phyloP scores from a whole-genome alignment of 2,329 filamentous ascomycete species.

The Sclerotinia trifoliorum region DNA sequence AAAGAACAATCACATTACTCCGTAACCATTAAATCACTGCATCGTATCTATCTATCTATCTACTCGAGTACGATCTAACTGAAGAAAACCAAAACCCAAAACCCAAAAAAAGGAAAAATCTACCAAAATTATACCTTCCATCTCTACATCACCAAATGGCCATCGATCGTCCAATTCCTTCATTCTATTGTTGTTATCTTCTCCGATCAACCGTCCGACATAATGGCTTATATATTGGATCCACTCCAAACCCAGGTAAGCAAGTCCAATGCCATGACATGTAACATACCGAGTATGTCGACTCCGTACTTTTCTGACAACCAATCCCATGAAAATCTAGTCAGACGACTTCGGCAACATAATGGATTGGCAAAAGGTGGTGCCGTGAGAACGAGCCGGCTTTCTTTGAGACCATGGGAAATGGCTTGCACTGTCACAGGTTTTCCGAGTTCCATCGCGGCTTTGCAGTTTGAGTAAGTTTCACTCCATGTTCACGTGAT shows the following conservation, averaged over 20 bases:
- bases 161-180: slow-evolving; percentile 62
- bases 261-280: slow-evolving; percentile 20
- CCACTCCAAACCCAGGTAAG: slow-evolving; percentile 73
- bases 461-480: slow-evolving; percentile 86
- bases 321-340: slow-evolving; percentile 35
- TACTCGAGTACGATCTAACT: too few relatives aligned
- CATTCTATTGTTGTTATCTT: slow-evolving; percentile 91
- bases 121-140: not conserved
- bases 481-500: not conserved
- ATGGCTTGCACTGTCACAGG: slow-evolving; percentile 85
- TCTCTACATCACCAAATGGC: slow-evolving; percentile 29
- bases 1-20: too few relatives aligned
- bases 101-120: not conserved
- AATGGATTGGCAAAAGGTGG: slow-evolving; percentile 84
- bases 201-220: slow-evolving; percentile 77
- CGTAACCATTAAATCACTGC: not conserved
- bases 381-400: slow-evolving; percentile 69
- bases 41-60: too few relatives aligned
- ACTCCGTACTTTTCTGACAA: not conserved
- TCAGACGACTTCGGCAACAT: slow-evolving; percentile 82
- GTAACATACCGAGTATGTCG: too few relatives aligned
- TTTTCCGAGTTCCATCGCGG: slow-evolving; percentile 82
- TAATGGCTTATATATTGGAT: slow-evolving; percentile 78
- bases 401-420: slow-evolving; percentile 78
- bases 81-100: too few relatives aligned